Conservation (phyloP, 495 filamentous ascomycete species). For the Elasticomyces elasticus region DNA sequence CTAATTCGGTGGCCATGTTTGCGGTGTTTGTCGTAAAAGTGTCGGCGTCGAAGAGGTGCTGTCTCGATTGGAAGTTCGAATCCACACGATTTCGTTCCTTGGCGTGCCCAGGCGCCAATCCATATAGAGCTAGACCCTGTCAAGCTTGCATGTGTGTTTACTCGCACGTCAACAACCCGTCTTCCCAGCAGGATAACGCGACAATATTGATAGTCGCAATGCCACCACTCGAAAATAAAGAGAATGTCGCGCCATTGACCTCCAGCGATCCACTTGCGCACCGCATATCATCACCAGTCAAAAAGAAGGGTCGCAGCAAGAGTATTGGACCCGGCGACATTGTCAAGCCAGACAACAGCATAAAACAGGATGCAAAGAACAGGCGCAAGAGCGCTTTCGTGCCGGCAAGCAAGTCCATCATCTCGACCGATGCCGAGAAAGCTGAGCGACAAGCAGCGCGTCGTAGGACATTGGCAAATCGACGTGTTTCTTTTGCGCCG, state of each 20-base stretch:
- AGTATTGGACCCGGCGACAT: constrained; percentile 87
- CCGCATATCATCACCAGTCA: constrained; percentile 9
- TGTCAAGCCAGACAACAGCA: constrained; percentile 48
- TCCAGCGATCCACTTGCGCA: constrained; percentile 18
- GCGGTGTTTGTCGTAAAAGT: constrained; percentile 12
- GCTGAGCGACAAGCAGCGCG: constrained; percentile 75
- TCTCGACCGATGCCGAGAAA: constrained; percentile 58
- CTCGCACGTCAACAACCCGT: too few relatives aligned
- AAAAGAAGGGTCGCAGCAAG: constrained; percentile 74
- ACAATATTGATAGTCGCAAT: too few relatives aligned
- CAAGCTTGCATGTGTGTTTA: too few relatives aligned
- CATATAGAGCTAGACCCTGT: too few relatives aligned
- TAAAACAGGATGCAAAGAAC: constrained; percentile 61
- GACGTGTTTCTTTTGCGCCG: constrained; percentile 92
- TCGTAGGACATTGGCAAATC: constrained; percentile 77
- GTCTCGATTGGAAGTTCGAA: background rate
- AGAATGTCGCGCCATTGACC: constrained; percentile 20
- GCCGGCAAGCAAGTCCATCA: constrained; percentile 62
- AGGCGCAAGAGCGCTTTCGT: constrained; percentile 56
- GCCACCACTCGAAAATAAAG: constrained; percentile 16
- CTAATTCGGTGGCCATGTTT: constrained; percentile 32
- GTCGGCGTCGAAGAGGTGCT: background rate
- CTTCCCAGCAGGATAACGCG: too few relatives aligned
- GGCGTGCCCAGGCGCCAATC: too few relatives aligned
- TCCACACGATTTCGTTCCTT: too few relatives aligned